Base-by-base conservation (phyloP, 306 rosid species). In the Acacia melanoxylon region DNA sequence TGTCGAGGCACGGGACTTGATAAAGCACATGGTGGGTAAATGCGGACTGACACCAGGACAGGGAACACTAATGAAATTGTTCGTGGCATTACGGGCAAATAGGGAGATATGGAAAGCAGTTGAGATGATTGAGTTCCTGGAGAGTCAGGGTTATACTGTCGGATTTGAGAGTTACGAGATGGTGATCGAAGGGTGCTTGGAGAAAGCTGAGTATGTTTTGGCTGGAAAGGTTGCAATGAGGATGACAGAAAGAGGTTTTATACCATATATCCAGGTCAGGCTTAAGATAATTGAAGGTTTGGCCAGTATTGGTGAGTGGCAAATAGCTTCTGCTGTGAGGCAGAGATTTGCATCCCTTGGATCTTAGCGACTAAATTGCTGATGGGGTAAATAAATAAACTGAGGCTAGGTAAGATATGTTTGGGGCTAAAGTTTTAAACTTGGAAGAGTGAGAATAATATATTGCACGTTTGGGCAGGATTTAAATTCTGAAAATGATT, bases 241-340 rank as follows among this genome's bases (percentile, higher is more conserved):
- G 85, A 95, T 91, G 99, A 88, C 86, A 45, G 86, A 83, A 31
- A 76, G 72, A 83, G 89, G 87, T 74, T 82, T 81, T 80, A 78
- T 86, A 67, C 98, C 98, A 0, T 86, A 88, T 80, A 93, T 91
- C 72, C 83, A 42, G 80, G 90, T 84, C 71, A 90, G 99, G 70
- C 98, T 88, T 75, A 90, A 93, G 89, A 83, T 93, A 83, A 87
- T 93, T 79, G 94, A 95, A 73, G 90, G 97, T 20, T 88, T 95
- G 84, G 85, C 85, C 45, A 87, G 91, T 82, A 72, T 90, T 1
- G 92, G 89, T 27, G 97, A 91, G 81, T 88, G 89, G 91, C 88
- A 89, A 76, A 89, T 95, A 68, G 97, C 97, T 71, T 89, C 87
- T 87, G 85, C 85, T 46, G 88, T 95, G 84, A 90, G 99, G 86